Base-by-base conservation (phyloP, 805 yeast genomes). In the Yamadazyma laniorum region DNA sequence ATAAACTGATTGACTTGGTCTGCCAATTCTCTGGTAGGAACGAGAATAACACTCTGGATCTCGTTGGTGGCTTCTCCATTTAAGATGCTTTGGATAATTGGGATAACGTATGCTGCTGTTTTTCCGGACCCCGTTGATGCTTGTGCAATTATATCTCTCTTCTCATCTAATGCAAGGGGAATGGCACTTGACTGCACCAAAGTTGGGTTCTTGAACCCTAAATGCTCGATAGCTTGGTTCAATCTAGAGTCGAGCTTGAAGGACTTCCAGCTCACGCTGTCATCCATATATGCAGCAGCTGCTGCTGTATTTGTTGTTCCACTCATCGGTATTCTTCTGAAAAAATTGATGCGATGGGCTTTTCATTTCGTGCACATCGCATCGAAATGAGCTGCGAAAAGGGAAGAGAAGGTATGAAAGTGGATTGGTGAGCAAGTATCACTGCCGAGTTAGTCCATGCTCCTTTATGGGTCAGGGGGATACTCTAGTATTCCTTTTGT, bases 121-220 rank as follows among this genome's bases (percentile, higher is more conserved):
- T 91, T 91, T 48, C 98, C 98, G 6, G 96, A 85, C 3, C 99
- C 99, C 0, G 99, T 91, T 18, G 87, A 80, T 5, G 98, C 96
- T 56, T 85, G 82, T 26, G 97, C 97, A 32, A 91, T 83, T 47
- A 91, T 84, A 58, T 91, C 97, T 65, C 89, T 82, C 56, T 83
- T 85, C 49, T 91, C 93, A 47, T 87, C 85, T 37, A 93, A 64
- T 1, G 99, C 96, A 34, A 93, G 66, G 29, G 95, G 96, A 43
- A 93, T 87, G n/a, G 96, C 85, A 55, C 81, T 82, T 6, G 95
- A 76, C 64, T 93, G 99, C 38, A 93, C 84, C 40, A 88, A 72
- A 1, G 98, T 93, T 7, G 99, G 98, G 55, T 83, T 80, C 37
- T 74, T 77, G 67, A 81, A 89, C 3, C 95, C 95, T 29, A 83